Percentiles rank a stretch among this genome's conserved stretches.
These are phyloP conservation scores for Ambispora gerdemannii DNA, from an alignment of 192 early-diverging fungal genomes.

Conservation along the genomic window DNA sequence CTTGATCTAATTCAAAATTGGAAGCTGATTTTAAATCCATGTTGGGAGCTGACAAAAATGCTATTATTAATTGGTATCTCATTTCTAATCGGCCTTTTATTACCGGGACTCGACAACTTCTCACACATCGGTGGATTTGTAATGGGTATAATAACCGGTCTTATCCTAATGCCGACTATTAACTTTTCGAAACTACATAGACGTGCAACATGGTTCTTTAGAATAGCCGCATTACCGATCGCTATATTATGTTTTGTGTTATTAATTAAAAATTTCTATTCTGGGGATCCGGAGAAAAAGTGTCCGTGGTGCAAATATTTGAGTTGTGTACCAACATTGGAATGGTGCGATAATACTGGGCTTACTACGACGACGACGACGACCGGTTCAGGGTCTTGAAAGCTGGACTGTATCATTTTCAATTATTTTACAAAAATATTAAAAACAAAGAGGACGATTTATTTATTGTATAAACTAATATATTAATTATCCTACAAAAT, in stretches of 20 bases:
- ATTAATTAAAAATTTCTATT: slow-evolving; percentile 51
- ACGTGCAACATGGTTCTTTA: slow-evolving; percentile 36
- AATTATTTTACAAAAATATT: too few species aligned
- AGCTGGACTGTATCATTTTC: too few species aligned
- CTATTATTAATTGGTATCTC: slow-evolving; percentile 59
- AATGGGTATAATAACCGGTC: slow-evolving; percentile 59
- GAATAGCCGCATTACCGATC: slow-evolving; percentile 39
- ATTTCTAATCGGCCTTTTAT: slow-evolving; percentile 66
- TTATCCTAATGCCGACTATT: slow-evolving; percentile 69
- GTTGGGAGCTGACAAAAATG: slow-evolving; percentile 66
- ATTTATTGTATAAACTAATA: too few species aligned
- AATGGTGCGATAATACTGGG: slow-evolving; percentile 61
- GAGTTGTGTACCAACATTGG: slow-evolving; percentile 44
- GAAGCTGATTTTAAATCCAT: slow-evolving; percentile 60
- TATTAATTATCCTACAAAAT: too few species aligned
- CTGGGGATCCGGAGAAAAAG: slow-evolving; percentile 37
- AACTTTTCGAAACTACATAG: slow-evolving; percentile 50
- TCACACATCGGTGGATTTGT: slow-evolving; percentile 82
- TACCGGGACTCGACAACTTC: slow-evolving; percentile 82
- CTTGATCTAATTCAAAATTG: slow-evolving; percentile 80
- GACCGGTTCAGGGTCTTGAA: too few species aligned
- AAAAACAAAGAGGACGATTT: too few species aligned
- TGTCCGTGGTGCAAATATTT: slow-evolving; percentile 66
- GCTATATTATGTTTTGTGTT: slow-evolving; percentile 44
- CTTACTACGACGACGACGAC: too few species aligned